phyloP scores from a whole-genome alignment of 805 yeast genomes.

The Wickerhamiella allomyrinae region DNA sequence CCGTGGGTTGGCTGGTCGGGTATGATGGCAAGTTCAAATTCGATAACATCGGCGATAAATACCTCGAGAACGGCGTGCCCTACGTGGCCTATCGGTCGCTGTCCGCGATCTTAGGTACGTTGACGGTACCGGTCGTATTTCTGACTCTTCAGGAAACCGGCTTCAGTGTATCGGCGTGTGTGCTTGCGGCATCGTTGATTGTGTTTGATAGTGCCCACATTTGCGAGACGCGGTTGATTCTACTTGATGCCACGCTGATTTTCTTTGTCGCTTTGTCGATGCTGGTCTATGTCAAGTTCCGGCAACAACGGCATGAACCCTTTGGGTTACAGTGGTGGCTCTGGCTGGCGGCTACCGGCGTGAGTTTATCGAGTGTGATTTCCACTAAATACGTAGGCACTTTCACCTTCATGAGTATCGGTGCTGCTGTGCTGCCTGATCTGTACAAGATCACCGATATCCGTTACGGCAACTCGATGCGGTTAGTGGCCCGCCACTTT shows the following conservation, averaged over 20 bases:
- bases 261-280: slow-evolving; percentile 81
- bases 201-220: slow-evolving; percentile 70
- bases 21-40: slow-evolving; percentile 83
- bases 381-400: slow-evolving; percentile 96
- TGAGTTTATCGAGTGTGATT: slow-evolving; percentile 76
- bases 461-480: slow-evolving; percentile 45
- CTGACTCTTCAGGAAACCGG: slow-evolving; percentile 67
- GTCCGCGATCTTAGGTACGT: slow-evolving; percentile 70
- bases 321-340: slow-evolving; percentile 83
- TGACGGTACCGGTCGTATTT: slow-evolving; percentile 79
- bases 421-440: slow-evolving; percentile 77
- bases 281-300: slow-evolving; percentile 56
- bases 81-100: slow-evolving; percentile 69
- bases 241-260: slow-evolving; percentile 80
- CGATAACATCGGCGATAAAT: slow-evolving; percentile 56
- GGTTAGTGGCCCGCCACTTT: slow-evolving; percentile 45
- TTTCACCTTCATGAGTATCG: slow-evolving; percentile 75
- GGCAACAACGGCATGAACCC: slow-evolving; percentile 35
- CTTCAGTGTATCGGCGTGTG: slow-evolving; percentile 56
- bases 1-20: slow-evolving; percentile 74
- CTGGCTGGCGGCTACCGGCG: slow-evolving; percentile 77
- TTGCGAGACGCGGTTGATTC: slow-evolving; percentile 75
- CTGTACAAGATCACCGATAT: slow-evolving; percentile 42
- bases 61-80: slow-evolving; percentile 65
- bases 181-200: slow-evolving; percentile 51